Evolutionary conservation across 2,329 filamentous ascomycete genomes (phyloP), one percentile per base, ranked within the genome.

Genomic region (Trichoderma sp.): DNA sequence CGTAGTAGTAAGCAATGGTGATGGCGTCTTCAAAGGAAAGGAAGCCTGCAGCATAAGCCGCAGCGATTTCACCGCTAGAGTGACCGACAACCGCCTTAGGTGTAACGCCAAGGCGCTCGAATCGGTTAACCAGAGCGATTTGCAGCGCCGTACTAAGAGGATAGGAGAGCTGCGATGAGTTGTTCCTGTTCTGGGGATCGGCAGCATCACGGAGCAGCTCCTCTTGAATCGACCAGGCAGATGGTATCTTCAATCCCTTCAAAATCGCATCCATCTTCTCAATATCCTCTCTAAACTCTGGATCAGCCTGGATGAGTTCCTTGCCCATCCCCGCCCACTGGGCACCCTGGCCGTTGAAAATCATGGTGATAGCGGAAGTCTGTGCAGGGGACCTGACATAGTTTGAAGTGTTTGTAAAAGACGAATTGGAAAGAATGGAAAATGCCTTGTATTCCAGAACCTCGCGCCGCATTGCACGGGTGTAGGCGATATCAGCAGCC

Each of bases 121-220:
- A 72, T 0, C 81, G 70, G 7, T 82, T 73, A 2, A 78, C 79
- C 2, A 84, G 70, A 0, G 76, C 84, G 2, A 88, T 77, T 70
- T 88, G 86, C 1, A 88, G 50, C 0, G 85, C 84, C 0, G 85
- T 87, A 61, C 82, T 86, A 1, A 86, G 72, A 0, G 86, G 83
- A 69, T 87, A 85, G 0, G 82, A 80, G 25, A 85, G 70, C 4
- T 78, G 76, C 0, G 82, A 76, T n/a, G 72, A 61, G 39, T 75
- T 59, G 32, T 74, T 71, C n/a, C 50, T 48, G 9, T 75, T 64
- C 17, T 72, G 56, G 1, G 76, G 39, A 48, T 68, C 60, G 27
- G 42, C 29, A 17, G 63, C 39, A 52, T 59, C 29, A 5, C 52
- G 53, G 5, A 60, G 63, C 10, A 64, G 58, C 67, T 69, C 67